phyloP scores from a whole-genome alignment of 1,139 yeast genomes.

The Schizosaccharomyces versatilis region DNA sequence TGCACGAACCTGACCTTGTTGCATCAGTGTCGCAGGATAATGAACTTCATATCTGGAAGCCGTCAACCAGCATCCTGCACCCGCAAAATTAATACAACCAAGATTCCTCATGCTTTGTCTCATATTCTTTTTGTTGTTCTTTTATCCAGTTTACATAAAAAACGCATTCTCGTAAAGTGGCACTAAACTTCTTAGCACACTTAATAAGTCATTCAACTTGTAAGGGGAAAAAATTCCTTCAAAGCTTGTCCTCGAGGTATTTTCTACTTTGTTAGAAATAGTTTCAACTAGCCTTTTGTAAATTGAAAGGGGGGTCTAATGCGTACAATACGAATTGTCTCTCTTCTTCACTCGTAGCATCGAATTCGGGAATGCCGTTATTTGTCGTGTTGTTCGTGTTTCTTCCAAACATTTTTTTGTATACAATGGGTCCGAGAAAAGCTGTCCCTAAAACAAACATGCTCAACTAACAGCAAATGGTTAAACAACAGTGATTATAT shows the following conservation, averaged over 20 bases:
- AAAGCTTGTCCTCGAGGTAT: neutral
- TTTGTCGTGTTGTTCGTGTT: neutral
- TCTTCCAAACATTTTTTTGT: neutral
- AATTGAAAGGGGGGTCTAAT: too few species aligned
- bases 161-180: too few species aligned
- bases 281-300: neutral
- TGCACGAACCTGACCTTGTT: conserved; percentile 17
- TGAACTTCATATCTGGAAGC: conserved; percentile 56
- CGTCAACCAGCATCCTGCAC: neutral
- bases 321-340: neutral
- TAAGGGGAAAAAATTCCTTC: too few species aligned
- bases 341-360: neutral
- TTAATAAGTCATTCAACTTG: too few species aligned
- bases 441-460: neutral
- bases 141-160: too few species aligned
- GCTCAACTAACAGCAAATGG: neutral
- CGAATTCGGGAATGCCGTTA: neutral
- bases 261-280: neutral
- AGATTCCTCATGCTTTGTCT: too few species aligned
- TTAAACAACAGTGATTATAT: neutral
- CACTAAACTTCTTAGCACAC: too few species aligned
- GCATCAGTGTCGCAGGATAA: conserved; percentile 80
- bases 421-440: neutral
- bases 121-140: too few species aligned
- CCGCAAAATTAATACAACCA: too few species aligned